Conservation (phyloP, 768 basidiomycete species). For the Arthromyces matolae region DNA sequence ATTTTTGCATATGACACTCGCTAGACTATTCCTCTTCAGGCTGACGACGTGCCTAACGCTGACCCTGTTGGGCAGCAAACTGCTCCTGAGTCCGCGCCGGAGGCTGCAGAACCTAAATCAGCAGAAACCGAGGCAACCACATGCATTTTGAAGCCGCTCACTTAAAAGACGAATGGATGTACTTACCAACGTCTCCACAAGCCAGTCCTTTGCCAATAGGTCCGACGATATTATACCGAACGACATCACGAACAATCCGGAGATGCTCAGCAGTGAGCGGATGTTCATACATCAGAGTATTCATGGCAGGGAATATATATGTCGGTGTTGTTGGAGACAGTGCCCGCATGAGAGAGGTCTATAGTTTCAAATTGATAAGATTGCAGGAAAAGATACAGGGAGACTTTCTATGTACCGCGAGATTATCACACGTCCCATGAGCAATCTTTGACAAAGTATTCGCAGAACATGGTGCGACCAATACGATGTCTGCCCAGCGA, state of each 20-base stretch:
- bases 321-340: constrained; percentile 81
- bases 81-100: not conserved
- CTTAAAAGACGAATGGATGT: no score
- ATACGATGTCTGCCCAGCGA: constrained; percentile 92
- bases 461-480: constrained; percentile 95
- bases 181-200: constrained; percentile 86
- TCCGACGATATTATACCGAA: constrained; percentile 79
- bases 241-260: constrained; percentile 64
- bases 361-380: constrained; percentile 1
- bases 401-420: constrained; percentile 57
- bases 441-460: constrained; percentile 95
- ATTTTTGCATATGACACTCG: not conserved
- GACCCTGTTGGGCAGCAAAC: constrained; percentile 5
- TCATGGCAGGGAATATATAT: constrained; percentile 96
- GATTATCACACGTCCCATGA: constrained; percentile 84
- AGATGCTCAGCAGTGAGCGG: constrained; percentile 87
- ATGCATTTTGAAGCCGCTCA: no score
- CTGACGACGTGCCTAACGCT: constrained; percentile 16
- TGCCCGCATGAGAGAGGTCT: constrained; percentile 83
- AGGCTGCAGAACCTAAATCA: not conserved
- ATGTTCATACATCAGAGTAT: constrained; percentile 96
- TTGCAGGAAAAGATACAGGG: not conserved
- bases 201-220: constrained; percentile 87
- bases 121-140: constrained; percentile 7
- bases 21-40: constrained; percentile 1